Evolutionary conservation across 2,329 filamentous ascomycete species (phyloP), one percentile per base, ranked within the genome.

Genomic region (Botrytis hyacinthi): DNA sequence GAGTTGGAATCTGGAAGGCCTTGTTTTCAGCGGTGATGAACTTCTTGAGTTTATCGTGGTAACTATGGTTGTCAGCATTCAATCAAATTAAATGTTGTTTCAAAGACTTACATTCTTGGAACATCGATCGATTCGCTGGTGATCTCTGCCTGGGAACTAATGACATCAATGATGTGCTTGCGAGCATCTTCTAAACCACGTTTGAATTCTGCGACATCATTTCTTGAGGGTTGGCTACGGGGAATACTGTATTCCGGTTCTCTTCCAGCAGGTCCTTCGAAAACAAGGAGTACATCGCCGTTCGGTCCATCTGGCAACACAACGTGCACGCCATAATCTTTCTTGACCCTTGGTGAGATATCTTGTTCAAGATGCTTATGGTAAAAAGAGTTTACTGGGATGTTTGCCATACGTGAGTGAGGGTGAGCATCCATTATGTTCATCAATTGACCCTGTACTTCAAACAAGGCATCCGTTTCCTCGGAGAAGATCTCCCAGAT

Each of bases 401-500:
- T 81, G 18, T 89, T 87, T 35, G 87, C 85, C 81, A 96, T 88
- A 75, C 92, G 89, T 54, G 90, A 87, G 5, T 93, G 93, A 60
- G 93, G 93, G 80, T 94, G 92, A 67, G 89, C 89, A 75, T 88
- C 88, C 77, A 95, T 89, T 74, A 96, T 88, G 78, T 88, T 89
- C 80, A 89, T 91, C 79, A 96, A 91, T 78, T 94, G 92, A 10
- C 89, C 88, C 79, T 92, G 91, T 12, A 92, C 92, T 78, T 91
- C 90, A 80, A 93, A 89, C 42, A 89, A 88, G 80, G 94, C 97
- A 86, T 96, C 97, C 76, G 91, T 91, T 79, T 97, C 93, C 54
- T 92, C 89, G 10, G 93, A 93, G 83, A 95, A 97, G 72, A 98
- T 88, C 81, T 97, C 92, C 94, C 95, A 97, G 0, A 91, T 91